Base-by-base conservation (phyloP, 108 stramenopile species). In the Parietichytrium sp. region DNA sequence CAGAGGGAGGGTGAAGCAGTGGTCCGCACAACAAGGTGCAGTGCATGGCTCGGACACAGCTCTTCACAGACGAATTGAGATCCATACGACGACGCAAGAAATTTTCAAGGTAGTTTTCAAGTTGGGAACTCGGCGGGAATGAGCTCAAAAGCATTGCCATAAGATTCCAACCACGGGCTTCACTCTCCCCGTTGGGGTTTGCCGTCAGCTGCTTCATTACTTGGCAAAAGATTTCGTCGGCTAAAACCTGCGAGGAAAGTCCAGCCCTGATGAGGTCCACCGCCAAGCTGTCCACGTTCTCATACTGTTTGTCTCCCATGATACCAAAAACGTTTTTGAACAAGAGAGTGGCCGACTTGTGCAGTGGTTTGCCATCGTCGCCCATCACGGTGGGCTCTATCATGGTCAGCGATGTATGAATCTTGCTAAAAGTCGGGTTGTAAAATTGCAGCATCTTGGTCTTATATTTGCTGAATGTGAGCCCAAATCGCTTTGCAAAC, bases 121-220 rank as follows among this genome's bases (percentile, higher is more conserved):
- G 25, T 13, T 82, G 47, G 51, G 81, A 55, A 3, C 88, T 85
- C 7, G 89, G 89, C 7, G 88, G 86, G 80, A 88, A 87, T 36
- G 79, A 81, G 29, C 49, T 45, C 49, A 90, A 79, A 7, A 83
- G 50, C 54, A 87, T 26, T 13, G 52, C 83, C 48, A 90, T 36
- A 31, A 90, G 77, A 54, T 88, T 88, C 89, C 89, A 90, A 42
- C 86, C 88, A 13, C 83, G 79, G 52, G 87, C 82, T 13, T 53
- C 47, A 26, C 79, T 81, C 12, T 48, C 86, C 25, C 48, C 49
- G 42, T 48, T 80, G 12, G 88, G 85, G 83, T 90, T 90, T 25
- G 81, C 82, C 1, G 80, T 83, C 48, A 90, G 87, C 83, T 90
- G 89, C 83, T 90, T 90, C 87, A 86, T 87, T 48, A 86, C 80